Evolutionary conservation across 2,329 filamentous ascomycete genomes (phyloP).

Genomic region (Colletotrichum viniferum): DNA sequence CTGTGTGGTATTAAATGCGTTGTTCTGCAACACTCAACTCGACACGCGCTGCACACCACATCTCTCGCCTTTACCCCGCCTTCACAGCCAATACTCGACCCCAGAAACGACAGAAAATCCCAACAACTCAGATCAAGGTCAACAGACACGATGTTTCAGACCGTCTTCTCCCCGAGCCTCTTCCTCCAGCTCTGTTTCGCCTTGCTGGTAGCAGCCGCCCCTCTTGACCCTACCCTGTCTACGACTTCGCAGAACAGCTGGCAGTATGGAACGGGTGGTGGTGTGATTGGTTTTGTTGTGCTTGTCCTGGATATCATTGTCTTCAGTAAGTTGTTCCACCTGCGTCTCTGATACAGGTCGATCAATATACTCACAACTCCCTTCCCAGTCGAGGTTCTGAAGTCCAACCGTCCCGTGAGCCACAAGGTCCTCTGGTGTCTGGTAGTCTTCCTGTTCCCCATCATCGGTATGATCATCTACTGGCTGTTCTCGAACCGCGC

Average conservation of each 20-base stretch:
- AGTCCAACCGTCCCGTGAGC: slow-evolving; percentile 62
- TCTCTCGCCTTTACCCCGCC: not conserved
- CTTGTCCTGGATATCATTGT: slow-evolving; percentile 67
- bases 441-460: slow-evolving; percentile 68
- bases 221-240: slow-evolving; percentile 49
- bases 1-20: not conserved
- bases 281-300: slow-evolving; percentile 65
- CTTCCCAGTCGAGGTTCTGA: slow-evolving; percentile 63
- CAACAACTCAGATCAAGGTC: not conserved
- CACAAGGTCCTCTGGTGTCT: slow-evolving; percentile 68
- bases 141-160: not conserved
- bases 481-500: slow-evolving; percentile 67
- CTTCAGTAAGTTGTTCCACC: slow-evolving; percentile 52
- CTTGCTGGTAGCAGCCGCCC: slow-evolving; percentile 53
- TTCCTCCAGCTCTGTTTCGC: slow-evolving; percentile 59
- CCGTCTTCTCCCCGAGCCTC: slow-evolving; percentile 36
- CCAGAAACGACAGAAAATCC: not conserved
- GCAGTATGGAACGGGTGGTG: slow-evolving; percentile 66
- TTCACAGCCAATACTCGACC: not conserved
- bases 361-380: not conserved
- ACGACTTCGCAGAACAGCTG: slow-evolving; percentile 47
- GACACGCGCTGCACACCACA: not conserved
- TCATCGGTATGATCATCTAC: slow-evolving; percentile 66
- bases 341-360: not conserved
- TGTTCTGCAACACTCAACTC: not conserved